Conservation (phyloP, 176 grass and related monocot genomes). For the Musa schizocarpa region DNA sequence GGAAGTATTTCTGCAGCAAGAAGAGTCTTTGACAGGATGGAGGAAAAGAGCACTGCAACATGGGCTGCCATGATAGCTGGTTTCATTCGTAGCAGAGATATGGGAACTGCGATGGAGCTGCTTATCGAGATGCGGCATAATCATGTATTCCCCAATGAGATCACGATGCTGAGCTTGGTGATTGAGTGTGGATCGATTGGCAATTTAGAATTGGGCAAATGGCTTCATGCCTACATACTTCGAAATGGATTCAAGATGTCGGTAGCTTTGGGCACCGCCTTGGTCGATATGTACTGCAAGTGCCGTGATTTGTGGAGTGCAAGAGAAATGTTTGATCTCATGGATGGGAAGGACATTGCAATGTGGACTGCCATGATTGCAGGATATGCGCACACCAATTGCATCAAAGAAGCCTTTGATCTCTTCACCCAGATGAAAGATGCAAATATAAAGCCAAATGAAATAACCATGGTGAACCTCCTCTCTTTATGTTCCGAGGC, state of each 20-base stretch:
- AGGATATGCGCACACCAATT: conserved; percentile 7
- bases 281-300: conserved; percentile 23
- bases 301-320: conserved; percentile 14
- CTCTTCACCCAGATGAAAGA: conserved; percentile 17
- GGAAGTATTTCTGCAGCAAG: conserved; percentile 7
- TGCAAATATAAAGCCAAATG: conserved; percentile 10
- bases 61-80: conserved; percentile 18
- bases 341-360: neutral
- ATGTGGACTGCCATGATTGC: conserved; percentile 17
- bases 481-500: neutral
- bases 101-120: conserved; percentile 4
- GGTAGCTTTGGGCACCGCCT: conserved; percentile 3
- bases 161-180: conserved; percentile 19
- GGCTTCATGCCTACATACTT: conserved; percentile 19
- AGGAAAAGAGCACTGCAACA: conserved; percentile 11
- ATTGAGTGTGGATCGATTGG: conserved; percentile 3
- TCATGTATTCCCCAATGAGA: conserved; percentile 12
- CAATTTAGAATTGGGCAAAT: conserved; percentile 9
- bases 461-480: conserved; percentile 16
- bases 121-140: conserved; percentile 2
- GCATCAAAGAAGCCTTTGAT: conserved; percentile 8
- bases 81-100: conserved; percentile 10
- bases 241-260: conserved; percentile 14
- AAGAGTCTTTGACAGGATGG: conserved; percentile 14
- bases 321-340: conserved; percentile 13